Base-by-base conservation (phyloP, 2,329 filamentous ascomycete genomes). In the Verticillium longisporum region DNA sequence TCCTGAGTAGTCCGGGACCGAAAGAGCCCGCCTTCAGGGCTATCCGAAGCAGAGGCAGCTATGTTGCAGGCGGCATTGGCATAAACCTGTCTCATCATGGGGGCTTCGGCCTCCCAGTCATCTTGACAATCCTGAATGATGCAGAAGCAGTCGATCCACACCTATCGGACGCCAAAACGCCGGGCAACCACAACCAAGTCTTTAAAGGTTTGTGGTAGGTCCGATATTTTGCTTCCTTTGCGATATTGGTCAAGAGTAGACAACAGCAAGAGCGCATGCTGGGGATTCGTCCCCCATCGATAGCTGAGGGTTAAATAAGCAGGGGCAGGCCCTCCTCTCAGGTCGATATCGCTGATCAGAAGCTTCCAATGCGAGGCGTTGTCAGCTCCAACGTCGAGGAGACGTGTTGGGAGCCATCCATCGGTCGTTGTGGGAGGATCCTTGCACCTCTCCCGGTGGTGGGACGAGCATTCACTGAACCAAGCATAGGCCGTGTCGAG, bases 61-160 rank as follows among this genome's bases (percentile, higher is more conserved):
- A 67, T 13, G 2, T 61, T 67, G 26, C 63, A 45, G 1, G 55
- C 36, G 1, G 65, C 62, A 4, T 67, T 61, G 0, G 55, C 14
- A 14, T 68, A 67, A 3, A 66, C 59, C 0, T 62, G 56, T 9
- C 60, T 58, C 63, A 67, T 66, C 18, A 18, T 57, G 1, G 62
- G 32, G 2, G 63, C 64, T 50, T 68, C 66, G 31, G 38, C 38
- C 1, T 21, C 54, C 65, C 67, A 67, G 41, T 68, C 65, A 0
- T 59, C 56, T 3, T 55, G 18, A 33, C 60, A 61, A 18, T 68
- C 62, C 9, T 67, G 65, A 7, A 66, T 41, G 14, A 68, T 68
- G 59, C 67, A 68, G 3, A 66, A 10, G 54, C 61, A 58, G 31
- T 66, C 64, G 34, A 64, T 61, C 65, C 63, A 67, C 11, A 66